Conservation (phyloP, 2,329 filamentous ascomycete genomes). For the Fusarium palustre region DNA sequence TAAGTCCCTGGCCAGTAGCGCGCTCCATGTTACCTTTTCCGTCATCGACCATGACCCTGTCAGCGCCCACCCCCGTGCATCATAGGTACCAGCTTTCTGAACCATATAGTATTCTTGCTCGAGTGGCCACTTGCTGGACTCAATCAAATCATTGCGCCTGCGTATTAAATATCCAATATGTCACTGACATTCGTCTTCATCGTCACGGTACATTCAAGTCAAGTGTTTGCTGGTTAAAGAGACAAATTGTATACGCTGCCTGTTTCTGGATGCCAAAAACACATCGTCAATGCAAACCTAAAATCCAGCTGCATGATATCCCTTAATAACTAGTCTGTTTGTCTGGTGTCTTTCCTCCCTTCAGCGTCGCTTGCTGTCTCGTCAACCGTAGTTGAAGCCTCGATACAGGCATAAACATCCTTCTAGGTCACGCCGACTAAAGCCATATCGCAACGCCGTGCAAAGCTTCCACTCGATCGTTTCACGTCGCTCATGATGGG, state of each 20-base stretch:
- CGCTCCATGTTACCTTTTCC: constrained; percentile 10
- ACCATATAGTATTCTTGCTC: constrained; percentile 5
- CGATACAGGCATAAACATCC: constrained; percentile 35
- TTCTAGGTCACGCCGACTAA: constrained; percentile 32
- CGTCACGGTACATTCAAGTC: not conserved
- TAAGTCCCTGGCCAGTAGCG: constrained; percentile 21
- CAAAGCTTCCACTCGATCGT: constrained; percentile 46
- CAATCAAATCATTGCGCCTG: not conserved
- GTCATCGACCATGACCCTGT: constrained; percentile 23
- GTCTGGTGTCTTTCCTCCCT: constrained; percentile 52
- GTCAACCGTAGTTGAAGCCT: constrained; percentile 41
- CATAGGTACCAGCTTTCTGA: constrained; percentile 5
- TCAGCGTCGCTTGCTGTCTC: constrained; percentile 45
- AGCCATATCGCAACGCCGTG: constrained; percentile 42
- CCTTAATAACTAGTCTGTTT: constrained; percentile 54
- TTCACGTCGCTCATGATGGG: constrained; percentile 46
- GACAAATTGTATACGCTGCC: constrained; percentile 50
- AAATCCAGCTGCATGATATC: constrained; percentile 54
- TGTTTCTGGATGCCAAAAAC: constrained; percentile 49
- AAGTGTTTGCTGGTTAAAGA: constrained; percentile 23
- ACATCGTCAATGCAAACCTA: constrained; percentile 54
- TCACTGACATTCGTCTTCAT: not conserved
- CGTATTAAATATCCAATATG: not conserved
- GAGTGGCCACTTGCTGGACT: not conserved
- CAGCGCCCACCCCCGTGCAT: constrained; percentile 14